Percentiles rank a stretch among this genome's conserved stretches.
phyloP scores from a whole-genome alignment of 2,329 filamentous ascomycete genomes.

The Talaromyces rugulosus region DNA sequence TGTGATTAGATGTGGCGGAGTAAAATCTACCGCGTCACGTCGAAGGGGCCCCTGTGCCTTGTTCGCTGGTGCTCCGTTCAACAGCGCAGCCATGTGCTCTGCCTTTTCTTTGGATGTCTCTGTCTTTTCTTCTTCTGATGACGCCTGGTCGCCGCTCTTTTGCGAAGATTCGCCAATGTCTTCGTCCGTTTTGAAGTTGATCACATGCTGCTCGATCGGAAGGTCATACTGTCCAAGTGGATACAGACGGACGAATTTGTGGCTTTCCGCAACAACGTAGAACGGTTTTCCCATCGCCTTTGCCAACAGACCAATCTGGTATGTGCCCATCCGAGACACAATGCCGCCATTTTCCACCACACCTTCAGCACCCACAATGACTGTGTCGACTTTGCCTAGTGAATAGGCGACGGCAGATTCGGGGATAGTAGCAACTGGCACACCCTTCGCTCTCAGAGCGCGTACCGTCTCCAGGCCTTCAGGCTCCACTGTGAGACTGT shows the following conservation, averaged over 20 bases:
- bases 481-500: slow-evolving; percentile 34
- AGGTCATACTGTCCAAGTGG: slow-evolving; percentile 77
- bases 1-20: slow-evolving; percentile 58
- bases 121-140: not conserved
- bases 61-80: slow-evolving; percentile 14
- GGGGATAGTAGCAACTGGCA: slow-evolving; percentile 78
- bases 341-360: slow-evolving; percentile 93
- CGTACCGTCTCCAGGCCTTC: slow-evolving; percentile 70
- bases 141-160: slow-evolving; percentile 11
- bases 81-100: slow-evolving; percentile 13
- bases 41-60: slow-evolving; percentile 14
- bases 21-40: slow-evolving; percentile 44
- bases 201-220: slow-evolving; percentile 71
- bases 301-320: slow-evolving; percentile 80
- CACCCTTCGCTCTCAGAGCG: slow-evolving; percentile 65
- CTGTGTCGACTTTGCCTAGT: slow-evolving; percentile 67
- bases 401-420: slow-evolving; percentile 74
- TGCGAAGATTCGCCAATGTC: slow-evolving; percentile 43
- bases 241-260: slow-evolving; percentile 91
- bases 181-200: slow-evolving; percentile 64
- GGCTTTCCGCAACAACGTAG: slow-evolving; percentile 89
- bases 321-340: slow-evolving; percentile 79
- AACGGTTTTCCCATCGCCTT: slow-evolving; percentile 70
- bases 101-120: slow-evolving; percentile 12
- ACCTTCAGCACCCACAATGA: slow-evolving; percentile 69